Base-by-base conservation (phyloP, 2,329 filamentous ascomycete genomes). In the Cercospora canescens region DNA sequence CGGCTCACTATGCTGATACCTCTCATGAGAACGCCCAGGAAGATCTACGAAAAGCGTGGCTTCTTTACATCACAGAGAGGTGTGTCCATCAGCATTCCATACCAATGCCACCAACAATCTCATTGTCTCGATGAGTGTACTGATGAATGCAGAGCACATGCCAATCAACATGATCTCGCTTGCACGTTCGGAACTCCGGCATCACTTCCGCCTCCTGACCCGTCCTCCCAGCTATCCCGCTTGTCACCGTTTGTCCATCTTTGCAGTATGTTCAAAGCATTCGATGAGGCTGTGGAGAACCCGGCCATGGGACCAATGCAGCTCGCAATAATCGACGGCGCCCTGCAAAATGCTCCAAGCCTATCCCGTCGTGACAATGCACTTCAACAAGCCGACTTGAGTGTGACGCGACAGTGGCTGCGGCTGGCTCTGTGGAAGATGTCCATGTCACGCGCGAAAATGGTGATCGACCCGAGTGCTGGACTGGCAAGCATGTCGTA, bases 1-100 rank as follows among this genome's bases (percentile, higher is more conserved):
- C 35, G 8, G 16, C 8, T 39, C 16, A 39, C 35, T 39, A 39
- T 16, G 35, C 35, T 8, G 35, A 39, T 39, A 8, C 8, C 8
- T 8, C 8, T 2, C 12, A 64, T 4, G 28, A 39, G 5, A 34
- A 4, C 6, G 32, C n/a, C 3, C 59, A 70, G 16, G 34, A 21
- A 11, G 39, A 63, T 54, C 45, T 71, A 5, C 63, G 67, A 3
- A 63, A 65, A 4, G 18, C 63, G 3, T 71, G 69, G 69, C 62
- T 71, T 6, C 58, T 71, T 2, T 71, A 68, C 52, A 67, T 71
- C 34, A 71, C 69, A 4, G 69, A 71, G 56, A 24, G 65, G 67
- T 67, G 41, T n/a, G n/a, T n/a, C n/a, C n/a, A 34, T 52, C 59
- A 34, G 32, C 61, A 11, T n/a, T 12, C 16, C 65, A 59, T 34